A percentile compares a stretch with the other conserved stretches of the same genome.
These are phyloP conservation scores for Cyclostephanos invisitatus DNA, from an alignment of 108 stramenopile genomes.

Conservation along the genomic window DNA sequence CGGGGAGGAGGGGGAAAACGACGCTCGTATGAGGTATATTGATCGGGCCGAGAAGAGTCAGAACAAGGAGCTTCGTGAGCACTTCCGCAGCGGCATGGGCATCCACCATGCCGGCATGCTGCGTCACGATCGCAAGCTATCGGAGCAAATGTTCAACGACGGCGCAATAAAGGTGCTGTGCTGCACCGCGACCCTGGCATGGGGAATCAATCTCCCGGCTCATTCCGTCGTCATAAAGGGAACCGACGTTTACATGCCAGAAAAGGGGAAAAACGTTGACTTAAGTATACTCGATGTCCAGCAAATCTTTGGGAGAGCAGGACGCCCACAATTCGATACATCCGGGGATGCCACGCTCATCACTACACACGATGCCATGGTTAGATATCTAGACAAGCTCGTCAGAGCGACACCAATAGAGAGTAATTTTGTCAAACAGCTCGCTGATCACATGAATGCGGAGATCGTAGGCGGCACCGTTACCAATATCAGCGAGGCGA, in stretches of 20 bases:
- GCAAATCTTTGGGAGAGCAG: constrained; percentile 98
- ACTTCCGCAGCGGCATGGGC: constrained; percentile 92
- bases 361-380: constrained; percentile 89
- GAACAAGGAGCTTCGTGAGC: constrained; percentile 83
- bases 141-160: constrained; percentile 94
- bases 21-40: constrained; percentile 61
- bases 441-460: constrained; percentile 98
- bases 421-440: constrained; percentile 89
- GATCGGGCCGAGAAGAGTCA: constrained; percentile 83
- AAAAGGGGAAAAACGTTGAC: constrained; percentile 95
- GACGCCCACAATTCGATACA: constrained; percentile 96
- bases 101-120: constrained; percentile 99
- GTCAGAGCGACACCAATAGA: constrained; percentile 95
- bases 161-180: constrained; percentile 96
- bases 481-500: constrained; percentile 90
- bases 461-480: constrained; percentile 98
- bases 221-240: constrained; percentile 98
- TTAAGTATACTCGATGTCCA: constrained; percentile 97
- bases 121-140: constrained; percentile 91
- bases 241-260: constrained; percentile 98
- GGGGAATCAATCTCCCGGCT: constrained; percentile 95
- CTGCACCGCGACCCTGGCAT: constrained; percentile 96
- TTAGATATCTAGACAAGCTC: constrained; percentile 92
- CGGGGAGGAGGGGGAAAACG: constrained; percentile 55
- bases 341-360: constrained; percentile 97